phyloP scores from a whole-genome alignment of 1,284 basidiomycete genomes.

The Megacollybia platyphylla region DNA sequence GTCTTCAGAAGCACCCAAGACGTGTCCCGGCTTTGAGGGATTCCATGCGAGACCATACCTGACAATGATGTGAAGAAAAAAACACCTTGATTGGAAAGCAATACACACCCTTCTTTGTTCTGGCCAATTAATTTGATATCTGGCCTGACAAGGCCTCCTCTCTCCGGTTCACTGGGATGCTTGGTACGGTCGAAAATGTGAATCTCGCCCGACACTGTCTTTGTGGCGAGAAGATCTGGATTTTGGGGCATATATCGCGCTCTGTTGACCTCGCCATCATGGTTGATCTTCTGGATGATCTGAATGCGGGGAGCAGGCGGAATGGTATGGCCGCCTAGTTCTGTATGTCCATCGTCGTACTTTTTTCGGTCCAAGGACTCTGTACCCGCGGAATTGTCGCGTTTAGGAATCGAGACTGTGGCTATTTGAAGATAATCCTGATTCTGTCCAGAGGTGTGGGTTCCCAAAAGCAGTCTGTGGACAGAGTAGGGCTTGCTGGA shows the following conservation, averaged over 20 bases:
- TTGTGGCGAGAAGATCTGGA: slow-evolving; percentile 92
- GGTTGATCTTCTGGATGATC: slow-evolving; percentile 91
- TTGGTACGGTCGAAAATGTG: slow-evolving; percentile 95
- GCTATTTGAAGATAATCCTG: slow-evolving; percentile 97
- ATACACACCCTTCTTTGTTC: slow-evolving; percentile 77
- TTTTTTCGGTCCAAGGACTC: slow-evolving; percentile 69
- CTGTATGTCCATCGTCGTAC: slow-evolving; percentile 91
- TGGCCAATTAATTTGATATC: slow-evolving; percentile 89
- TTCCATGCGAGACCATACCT: slow-evolving; percentile 95
- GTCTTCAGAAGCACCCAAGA: slow-evolving; percentile 91
- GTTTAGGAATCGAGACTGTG: slow-evolving; percentile 85
- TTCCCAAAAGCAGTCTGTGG: slow-evolving; percentile 91
- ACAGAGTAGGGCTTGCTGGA: slow-evolving; percentile 84
- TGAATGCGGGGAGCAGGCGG: slow-evolving; percentile 74
- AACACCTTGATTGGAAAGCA: slow-evolving; percentile 1
- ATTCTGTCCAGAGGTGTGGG: slow-evolving; percentile 92
- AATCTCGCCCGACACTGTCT: slow-evolving; percentile 84
- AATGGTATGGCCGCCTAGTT: slow-evolving; percentile 78
- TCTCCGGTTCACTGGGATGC: slow-evolving; percentile 86
- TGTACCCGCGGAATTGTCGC: slow-evolving; percentile 41
- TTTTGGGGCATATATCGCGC: slow-evolving; percentile 99
- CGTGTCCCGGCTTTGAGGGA: slow-evolving; percentile 69
- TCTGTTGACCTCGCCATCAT: slow-evolving; percentile 92
- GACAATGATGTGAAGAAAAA: slow-evolving; percentile 7
- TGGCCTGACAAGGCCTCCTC: slow-evolving; percentile 75